Evolutionary conservation across 1,284 basidiomycete species (phyloP).

Genomic region (Cutaneotrichosporon spelunceum): DNA sequence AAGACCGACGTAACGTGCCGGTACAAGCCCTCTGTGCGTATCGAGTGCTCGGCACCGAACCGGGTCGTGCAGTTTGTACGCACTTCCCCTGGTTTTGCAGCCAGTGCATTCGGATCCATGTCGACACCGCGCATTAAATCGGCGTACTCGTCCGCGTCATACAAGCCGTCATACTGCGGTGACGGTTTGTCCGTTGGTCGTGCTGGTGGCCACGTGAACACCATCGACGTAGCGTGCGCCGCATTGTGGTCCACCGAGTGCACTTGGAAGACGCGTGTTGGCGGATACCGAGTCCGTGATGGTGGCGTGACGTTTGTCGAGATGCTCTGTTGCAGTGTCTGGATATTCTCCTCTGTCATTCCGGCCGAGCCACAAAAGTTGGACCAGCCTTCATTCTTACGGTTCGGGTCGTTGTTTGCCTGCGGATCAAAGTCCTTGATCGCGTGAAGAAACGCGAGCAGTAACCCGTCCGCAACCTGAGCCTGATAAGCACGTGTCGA

Average conservation of each 20-base stretch:
- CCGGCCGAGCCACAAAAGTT: slow-evolving; percentile 85
- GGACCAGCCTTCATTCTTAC: slow-evolving; percentile 74
- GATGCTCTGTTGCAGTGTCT: slow-evolving; percentile 36
- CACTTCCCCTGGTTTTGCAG: slow-evolving; percentile 58
- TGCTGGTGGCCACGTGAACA: slow-evolving; percentile 80
- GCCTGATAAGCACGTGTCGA: slow-evolving; percentile 4
- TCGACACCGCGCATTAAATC: slow-evolving; percentile 75
- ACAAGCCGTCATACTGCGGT: slow-evolving; percentile 57
- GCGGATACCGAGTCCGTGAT: slow-evolving; percentile 34
- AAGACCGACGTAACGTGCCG: slow-evolving; percentile 79
- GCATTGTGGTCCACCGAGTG: slow-evolving; percentile 19
- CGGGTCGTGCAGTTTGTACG: slow-evolving; percentile 91
- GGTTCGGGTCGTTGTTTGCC: slow-evolving; percentile 71
- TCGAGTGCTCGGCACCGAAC: slow-evolving; percentile 76
- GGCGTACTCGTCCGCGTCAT: slow-evolving; percentile 76
- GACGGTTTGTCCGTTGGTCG: slow-evolving; percentile 28
- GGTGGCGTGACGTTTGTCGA: slow-evolving; percentile 27
- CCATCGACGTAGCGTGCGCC: slow-evolving; percentile 30
- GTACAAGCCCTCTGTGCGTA: slow-evolving; percentile 58
- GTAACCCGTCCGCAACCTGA: slow-evolving; percentile 72
- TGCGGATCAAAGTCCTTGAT: slow-evolving; percentile 59
- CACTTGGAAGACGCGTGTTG: slow-evolving; percentile 50
- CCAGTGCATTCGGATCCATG: slow-evolving; percentile 57
- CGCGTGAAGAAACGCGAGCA: slow-evolving; percentile 93
- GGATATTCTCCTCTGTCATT: slow-evolving; percentile 42